Evolutionary conservation across 371 early-diverging fungal genomes (phyloP).

Genomic region (Saksenaea oblongispora): DNA sequence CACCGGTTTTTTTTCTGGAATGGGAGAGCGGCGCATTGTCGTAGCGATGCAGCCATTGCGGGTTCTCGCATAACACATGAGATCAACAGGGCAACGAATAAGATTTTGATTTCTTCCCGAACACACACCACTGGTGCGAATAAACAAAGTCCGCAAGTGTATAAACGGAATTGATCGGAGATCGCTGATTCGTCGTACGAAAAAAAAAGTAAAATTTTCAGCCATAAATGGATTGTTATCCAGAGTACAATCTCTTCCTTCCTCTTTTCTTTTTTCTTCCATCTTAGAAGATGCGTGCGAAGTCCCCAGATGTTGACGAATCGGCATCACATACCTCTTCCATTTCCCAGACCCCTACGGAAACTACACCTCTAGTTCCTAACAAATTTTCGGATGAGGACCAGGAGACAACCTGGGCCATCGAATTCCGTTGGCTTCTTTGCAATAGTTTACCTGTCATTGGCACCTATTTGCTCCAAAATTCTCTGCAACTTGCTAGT

Average conservation of each 20-base stretch:
- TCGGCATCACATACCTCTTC: constrained; percentile 19
- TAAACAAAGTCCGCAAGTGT: no score
- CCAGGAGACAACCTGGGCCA: neutral
- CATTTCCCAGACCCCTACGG: constrained; percentile 28
- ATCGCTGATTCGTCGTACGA: neutral
- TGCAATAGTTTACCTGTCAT: constrained; percentile 53
- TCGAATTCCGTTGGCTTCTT: constrained; percentile 37
- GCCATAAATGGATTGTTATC: neutral
- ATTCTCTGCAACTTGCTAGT: constrained; percentile 59
- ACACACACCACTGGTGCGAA: no score
- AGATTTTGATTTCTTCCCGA: no score
- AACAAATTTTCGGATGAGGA: neutral
- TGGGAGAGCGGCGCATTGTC: no score
- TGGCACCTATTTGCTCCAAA: constrained; percentile 59
- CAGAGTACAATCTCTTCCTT: constrained; percentile 8
- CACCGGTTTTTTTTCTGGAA: no score
- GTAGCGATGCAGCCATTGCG: no score
- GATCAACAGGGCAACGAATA: no score
- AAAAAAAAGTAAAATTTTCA: neutral
- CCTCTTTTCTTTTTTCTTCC: constrained; percentile 5
- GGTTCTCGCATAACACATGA: no score
- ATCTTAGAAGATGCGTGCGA: constrained; percentile 8
- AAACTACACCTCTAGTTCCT: constrained; percentile 24
- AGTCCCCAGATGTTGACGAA: constrained; percentile 1
- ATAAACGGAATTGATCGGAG: neutral